Evolutionary conservation across 139 green algal species (phyloP).

Genomic region (Chlamydomonas eustigma): DNA sequence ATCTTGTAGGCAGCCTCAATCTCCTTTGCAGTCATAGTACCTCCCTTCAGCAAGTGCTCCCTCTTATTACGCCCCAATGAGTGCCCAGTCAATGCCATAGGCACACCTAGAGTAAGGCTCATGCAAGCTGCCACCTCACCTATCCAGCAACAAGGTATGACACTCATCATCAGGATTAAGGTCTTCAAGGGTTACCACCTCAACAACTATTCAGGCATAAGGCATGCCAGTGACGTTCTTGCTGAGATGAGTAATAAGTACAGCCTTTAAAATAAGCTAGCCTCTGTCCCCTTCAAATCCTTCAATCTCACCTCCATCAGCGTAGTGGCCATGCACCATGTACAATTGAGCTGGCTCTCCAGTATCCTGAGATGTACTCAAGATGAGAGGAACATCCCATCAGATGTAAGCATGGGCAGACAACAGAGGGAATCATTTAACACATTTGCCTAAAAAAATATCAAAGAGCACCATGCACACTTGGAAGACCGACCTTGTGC

Average conservation of each 20-base stretch:
- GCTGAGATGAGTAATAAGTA: no score
- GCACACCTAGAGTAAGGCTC: constrained; percentile 68
- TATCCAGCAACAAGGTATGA: constrained; percentile 8
- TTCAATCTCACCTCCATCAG: constrained; percentile 67
- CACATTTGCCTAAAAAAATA: background rate
- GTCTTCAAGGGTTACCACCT: no score
- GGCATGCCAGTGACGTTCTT: no score
- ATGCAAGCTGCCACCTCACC: constrained; percentile 70
- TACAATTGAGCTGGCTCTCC: constrained; percentile 60
- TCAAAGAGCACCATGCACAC: background rate
- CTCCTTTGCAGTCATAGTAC: constrained; percentile 62
- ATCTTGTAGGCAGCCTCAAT: constrained; percentile 92
- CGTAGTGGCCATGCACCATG: constrained; percentile 74
- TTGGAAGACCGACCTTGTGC: constrained; percentile 18
- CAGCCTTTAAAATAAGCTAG: no score
- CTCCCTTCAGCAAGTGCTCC: constrained; percentile 78
- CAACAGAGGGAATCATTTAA: background rate
- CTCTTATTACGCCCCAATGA: constrained; percentile 88
- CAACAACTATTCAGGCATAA: no score
- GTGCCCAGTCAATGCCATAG: constrained; percentile 92
- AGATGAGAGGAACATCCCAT: no score
- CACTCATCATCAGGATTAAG: no score
- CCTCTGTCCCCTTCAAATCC: no score
- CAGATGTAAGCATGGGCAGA: no score
- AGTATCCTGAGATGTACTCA: no score